phyloP scores from a whole-genome alignment of 148 eudicot genomes.

The Fagopyrum tataricum region DNA sequence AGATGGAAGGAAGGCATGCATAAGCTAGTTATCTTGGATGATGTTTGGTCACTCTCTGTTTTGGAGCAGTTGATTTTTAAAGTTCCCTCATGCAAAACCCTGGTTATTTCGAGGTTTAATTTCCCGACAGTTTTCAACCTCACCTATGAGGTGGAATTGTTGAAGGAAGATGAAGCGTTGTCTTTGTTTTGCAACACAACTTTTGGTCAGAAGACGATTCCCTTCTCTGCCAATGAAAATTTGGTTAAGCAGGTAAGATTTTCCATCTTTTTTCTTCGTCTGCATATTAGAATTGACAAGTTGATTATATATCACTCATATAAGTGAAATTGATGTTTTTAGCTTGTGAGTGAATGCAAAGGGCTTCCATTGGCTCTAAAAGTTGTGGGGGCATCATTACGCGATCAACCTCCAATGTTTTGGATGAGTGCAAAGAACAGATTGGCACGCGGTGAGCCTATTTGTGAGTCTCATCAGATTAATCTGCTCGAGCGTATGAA shows the following conservation, averaged over 20 bases:
- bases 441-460: slow-evolving; percentile 56
- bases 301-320: neutral
- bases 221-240: slow-evolving; percentile 35
- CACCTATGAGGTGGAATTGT: slow-evolving; percentile 53
- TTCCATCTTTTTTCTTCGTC: neutral
- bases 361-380: slow-evolving; percentile 86
- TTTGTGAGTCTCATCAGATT: slow-evolving; percentile 67
- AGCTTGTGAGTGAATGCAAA: slow-evolving; percentile 77
- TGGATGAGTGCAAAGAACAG: slow-evolving; percentile 74
- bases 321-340: slow-evolving; percentile 4
- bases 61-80: slow-evolving; percentile 51
- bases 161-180: slow-evolving; percentile 59
- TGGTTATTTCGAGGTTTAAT: slow-evolving; percentile 64
- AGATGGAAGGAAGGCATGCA: slow-evolving; percentile 17
- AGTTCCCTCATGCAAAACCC: slow-evolving; percentile 60
- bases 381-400: slow-evolving; percentile 78
- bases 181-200: slow-evolving; percentile 63
- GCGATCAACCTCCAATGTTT: slow-evolving; percentile 52
- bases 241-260: slow-evolving; percentile 52
- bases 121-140: slow-evolving; percentile 45
- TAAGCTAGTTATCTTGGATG: slow-evolving; percentile 67
- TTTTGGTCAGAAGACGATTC: slow-evolving; percentile 49
- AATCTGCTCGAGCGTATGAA: slow-evolving; percentile 68
- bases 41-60: slow-evolving; percentile 71
- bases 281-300: neutral